These are phyloP conservation scores for Thalassiosira profunda DNA, from an alignment of 108 stramenopile species.

Conservation along the genomic window DNA sequence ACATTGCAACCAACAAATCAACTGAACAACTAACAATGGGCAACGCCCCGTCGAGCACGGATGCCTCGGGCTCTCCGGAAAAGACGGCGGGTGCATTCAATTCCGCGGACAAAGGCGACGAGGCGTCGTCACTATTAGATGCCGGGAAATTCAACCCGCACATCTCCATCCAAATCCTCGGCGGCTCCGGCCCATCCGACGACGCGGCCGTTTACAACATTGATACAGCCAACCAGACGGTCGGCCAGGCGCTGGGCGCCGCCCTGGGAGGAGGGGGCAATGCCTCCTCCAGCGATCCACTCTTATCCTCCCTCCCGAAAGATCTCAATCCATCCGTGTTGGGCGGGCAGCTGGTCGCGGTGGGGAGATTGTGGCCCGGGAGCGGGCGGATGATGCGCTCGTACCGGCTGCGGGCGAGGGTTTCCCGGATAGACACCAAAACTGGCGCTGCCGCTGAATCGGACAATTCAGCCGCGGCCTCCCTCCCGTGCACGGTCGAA, in stretches of 20 bases:
- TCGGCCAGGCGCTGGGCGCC: conserved; percentile 3
- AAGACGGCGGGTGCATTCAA: too few species aligned
- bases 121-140: too few species aligned
- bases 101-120: too few species aligned
- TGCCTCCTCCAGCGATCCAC: conserved; percentile 19
- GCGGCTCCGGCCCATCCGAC: neutral
- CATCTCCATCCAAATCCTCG: conserved; percentile 20
- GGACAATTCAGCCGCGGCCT: neutral
- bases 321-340: conserved; percentile 22
- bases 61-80: too few species aligned
- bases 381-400: conserved; percentile 88
- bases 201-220: conserved; percentile 1
- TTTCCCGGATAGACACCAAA: conserved; percentile 42
- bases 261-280: conserved; percentile 13
- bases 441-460: conserved; percentile 8
- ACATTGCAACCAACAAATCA: too few species aligned
- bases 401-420: conserved; percentile 60
- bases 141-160: conserved; percentile 10
- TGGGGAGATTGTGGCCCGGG: conserved; percentile 53
- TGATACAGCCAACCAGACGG: conserved; percentile 1
- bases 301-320: conserved; percentile 26
- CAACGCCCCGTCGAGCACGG: too few species aligned
- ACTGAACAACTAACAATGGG: too few species aligned
- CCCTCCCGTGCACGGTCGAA: conserved; percentile 28
- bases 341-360: conserved; percentile 29